These are phyloP conservation scores for Neckera pumila DNA, from an alignment of 225 moss, liverwort and hornwort genomes.

Conservation along the genomic window DNA sequence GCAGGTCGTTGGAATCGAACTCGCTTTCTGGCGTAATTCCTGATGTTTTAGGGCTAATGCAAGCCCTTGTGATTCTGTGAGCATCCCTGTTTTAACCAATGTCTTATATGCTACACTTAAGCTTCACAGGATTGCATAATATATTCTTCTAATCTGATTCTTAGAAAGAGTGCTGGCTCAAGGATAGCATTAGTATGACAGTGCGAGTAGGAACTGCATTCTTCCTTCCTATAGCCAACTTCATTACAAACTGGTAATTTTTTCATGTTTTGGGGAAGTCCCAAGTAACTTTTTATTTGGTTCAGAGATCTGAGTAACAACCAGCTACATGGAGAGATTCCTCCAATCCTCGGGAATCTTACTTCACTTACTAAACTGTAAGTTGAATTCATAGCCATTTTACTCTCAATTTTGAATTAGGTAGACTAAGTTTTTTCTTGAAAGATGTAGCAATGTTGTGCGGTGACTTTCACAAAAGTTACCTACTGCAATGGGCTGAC, in stretches of 20 bases:
- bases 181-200: not conserved
- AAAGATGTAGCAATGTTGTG: not conserved
- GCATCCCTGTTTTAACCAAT: not conserved
- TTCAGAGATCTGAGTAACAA: constrained; percentile 48
- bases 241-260: not conserved
- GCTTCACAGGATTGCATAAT: not conserved
- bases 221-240: not conserved
- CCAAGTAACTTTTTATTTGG: not conserved
- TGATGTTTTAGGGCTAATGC: constrained; percentile 48
- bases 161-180: not conserved
- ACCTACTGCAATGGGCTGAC: not conserved
- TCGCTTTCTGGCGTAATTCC: constrained; percentile 25
- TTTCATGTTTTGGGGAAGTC: not conserved
- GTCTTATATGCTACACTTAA: not conserved
- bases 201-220: not conserved
- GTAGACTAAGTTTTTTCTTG: not conserved
- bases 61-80: constrained; percentile 50
- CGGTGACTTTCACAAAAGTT: not conserved
- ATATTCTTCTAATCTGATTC: not conserved
- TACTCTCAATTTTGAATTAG: not conserved
- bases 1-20: constrained; percentile 38
- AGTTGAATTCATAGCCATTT: not conserved
- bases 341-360: constrained; percentile 51
- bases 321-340: constrained; percentile 40
- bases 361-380: constrained; percentile 53